phyloP scores from a whole-genome alignment of 2,329 filamentous ascomycete species.

The Neonectria punicea region DNA sequence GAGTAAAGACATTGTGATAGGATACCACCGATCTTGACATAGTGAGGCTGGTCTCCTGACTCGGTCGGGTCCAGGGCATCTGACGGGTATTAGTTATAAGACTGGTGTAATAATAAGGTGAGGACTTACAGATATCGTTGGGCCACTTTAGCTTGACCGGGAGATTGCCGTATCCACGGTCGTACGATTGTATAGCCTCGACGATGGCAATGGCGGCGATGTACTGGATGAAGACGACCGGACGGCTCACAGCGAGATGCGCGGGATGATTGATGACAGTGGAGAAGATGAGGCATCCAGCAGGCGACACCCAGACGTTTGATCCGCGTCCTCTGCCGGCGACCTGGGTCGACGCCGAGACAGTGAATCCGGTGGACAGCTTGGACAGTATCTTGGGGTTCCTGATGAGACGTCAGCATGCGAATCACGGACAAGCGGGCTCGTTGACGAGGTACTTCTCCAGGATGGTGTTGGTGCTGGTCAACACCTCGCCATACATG shows the following conservation, averaged over 20 bases:
- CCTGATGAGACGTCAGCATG: slow-evolving; percentile 51
- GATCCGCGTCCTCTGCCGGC: slow-evolving; percentile 87
- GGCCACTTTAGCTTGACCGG: slow-evolving; percentile 96
- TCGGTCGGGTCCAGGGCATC: slow-evolving; percentile 74
- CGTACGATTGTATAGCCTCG: slow-evolving; percentile 84
- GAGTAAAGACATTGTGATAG: slow-evolving; percentile 89
- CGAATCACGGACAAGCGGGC: fast-evolving
- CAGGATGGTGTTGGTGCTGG: slow-evolving; percentile 91
- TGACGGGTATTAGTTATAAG: slow-evolving; percentile 35
- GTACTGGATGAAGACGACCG: slow-evolving; percentile 95
- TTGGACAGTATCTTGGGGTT: slow-evolving; percentile 81
- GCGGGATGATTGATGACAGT: slow-evolving; percentile 87
- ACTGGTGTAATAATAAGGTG: fast-evolving
- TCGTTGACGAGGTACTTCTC: slow-evolving; percentile 73
- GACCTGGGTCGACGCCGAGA: slow-evolving; percentile 87
- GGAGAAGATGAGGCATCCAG: slow-evolving; percentile 88
- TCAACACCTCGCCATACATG: slow-evolving; percentile 91
- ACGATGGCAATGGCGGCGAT: slow-evolving; percentile 89
- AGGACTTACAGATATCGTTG: slow-evolving; percentile 82
- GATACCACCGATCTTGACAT: slow-evolving; percentile 93
- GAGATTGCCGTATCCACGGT: slow-evolving; percentile 76
- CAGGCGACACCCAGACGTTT: slow-evolving; percentile 95
- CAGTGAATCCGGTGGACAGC: slow-evolving; percentile 86
- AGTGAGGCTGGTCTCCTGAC: slow-evolving; percentile 59
- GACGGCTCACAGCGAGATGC: slow-evolving; percentile 74